Conservation (phyloP, 75 land plant genomes). For the Cryptomeria japonica region DNA sequence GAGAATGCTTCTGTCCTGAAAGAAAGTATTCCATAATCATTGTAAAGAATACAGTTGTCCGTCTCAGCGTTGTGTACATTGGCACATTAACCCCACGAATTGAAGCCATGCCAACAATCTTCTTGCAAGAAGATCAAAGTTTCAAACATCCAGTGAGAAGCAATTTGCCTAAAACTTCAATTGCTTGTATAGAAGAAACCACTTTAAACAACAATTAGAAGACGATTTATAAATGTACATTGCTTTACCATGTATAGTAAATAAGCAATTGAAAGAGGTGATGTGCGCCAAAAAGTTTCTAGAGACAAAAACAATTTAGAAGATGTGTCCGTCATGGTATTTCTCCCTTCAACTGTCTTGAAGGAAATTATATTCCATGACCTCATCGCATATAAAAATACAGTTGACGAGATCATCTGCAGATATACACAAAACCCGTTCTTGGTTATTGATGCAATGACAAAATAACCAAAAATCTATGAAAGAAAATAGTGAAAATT, state of each 20-base stretch:
- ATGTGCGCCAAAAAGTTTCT: constrained; percentile 60
- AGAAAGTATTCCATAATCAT: constrained; percentile 89
- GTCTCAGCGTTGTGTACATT: constrained; percentile 95
- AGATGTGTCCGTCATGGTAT: constrained; percentile 25
- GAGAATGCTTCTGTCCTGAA: constrained; percentile 71
- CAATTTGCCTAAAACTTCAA: not conserved
- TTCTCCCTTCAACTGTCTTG: constrained; percentile 36
- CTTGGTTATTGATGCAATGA: not conserved
- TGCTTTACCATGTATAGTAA: constrained; percentile 86
- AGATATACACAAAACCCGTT: not conserved
- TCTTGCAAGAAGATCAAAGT: constrained; percentile 21
- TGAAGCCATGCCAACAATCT: constrained; percentile 94
- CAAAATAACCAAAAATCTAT: not conserved
- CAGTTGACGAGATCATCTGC: constrained; percentile 85
- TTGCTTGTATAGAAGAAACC: not conserved
- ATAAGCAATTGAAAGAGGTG: constrained; percentile 88
- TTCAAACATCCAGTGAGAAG: not conserved
- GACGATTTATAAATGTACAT: not conserved
- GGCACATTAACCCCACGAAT: constrained; percentile 99
- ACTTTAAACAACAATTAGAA: not conserved
- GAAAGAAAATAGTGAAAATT: not conserved
- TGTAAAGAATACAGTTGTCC: constrained; percentile 95
- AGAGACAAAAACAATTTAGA: constrained; percentile 55
- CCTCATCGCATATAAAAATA: constrained; percentile 61
- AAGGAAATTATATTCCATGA: constrained; percentile 74